Percentiles rank a stretch among this genome's conserved stretches.
phyloP scores from a whole-genome alignment of 371 early-diverging fungal genomes.

The Saksenaea vasiformis region DNA sequence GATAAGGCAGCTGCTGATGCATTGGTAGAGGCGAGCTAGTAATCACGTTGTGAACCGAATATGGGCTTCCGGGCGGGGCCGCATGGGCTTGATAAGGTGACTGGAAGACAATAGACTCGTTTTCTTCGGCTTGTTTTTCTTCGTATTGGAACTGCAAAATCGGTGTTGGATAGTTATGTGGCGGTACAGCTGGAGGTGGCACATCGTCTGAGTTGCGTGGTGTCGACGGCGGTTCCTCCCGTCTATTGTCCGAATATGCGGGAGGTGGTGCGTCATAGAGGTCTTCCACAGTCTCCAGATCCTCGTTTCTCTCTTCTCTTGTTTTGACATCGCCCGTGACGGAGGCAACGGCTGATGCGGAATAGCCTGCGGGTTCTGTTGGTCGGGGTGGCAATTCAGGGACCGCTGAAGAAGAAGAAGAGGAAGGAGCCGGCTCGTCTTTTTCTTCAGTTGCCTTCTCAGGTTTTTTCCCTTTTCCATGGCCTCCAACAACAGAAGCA shows the following conservation, averaged over 20 bases:
- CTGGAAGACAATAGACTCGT: neutral
- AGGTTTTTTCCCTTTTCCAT: constrained; percentile 1
- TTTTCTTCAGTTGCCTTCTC: neutral
- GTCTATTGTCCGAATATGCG: constrained; percentile 26
- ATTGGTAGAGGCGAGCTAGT: constrained; percentile 25
- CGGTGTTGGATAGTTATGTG: neutral
- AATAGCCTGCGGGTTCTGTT: constrained; percentile 14
- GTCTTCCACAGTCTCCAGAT: constrained; percentile 27
- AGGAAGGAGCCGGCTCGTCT: neutral
- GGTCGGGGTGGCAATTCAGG: constrained; percentile 5
- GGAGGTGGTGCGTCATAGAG: constrained; percentile 46
- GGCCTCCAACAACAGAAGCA: neutral
- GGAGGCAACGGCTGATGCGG: constrained; percentile 19
- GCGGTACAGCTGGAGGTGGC: constrained; percentile 15
- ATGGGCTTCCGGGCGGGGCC: constrained; percentile 9
- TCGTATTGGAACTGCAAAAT: neutral
- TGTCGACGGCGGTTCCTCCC: constrained; percentile 11
- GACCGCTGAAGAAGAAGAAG: neutral
- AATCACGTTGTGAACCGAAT: constrained; percentile 15
- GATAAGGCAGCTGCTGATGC: constrained; percentile 20
- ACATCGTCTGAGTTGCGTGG: constrained; percentile 23
- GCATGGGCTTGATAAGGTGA: constrained; percentile 26
- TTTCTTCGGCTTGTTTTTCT: constrained; percentile 3
- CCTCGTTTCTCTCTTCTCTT: constrained; percentile 18
- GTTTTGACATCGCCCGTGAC: constrained; percentile 32